Evolutionary conservation across 805 yeast genomes (phyloP).

Genomic region (Nakazawaea ernobii): DNA sequence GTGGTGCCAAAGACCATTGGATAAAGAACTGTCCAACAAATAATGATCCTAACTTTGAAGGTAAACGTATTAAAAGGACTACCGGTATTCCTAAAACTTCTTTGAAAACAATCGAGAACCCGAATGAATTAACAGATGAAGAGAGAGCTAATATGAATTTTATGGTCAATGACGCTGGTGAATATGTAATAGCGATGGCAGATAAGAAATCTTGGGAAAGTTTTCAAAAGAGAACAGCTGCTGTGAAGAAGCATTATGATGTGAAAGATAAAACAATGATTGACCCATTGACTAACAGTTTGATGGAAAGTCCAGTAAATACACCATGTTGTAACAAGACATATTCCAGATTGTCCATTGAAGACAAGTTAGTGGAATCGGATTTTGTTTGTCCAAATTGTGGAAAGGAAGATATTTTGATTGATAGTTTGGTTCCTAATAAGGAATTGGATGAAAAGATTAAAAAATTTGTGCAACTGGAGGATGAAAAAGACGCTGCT

Average conservation of each 20-base stretch:
- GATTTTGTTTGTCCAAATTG: slow-evolving; percentile 94
- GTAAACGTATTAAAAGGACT: slow-evolving; percentile 82
- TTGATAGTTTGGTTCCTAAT: slow-evolving; percentile 67
- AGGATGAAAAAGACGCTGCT: slow-evolving; percentile 14
- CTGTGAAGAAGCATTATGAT: slow-evolving; percentile 34
- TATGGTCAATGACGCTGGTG: slow-evolving; percentile 91
- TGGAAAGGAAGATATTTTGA: slow-evolving; percentile 60
- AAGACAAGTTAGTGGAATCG: slow-evolving; percentile 61
- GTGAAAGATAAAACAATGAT: slow-evolving; percentile 56
- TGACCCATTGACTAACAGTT: slow-evolving; percentile 65
- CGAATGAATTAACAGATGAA: slow-evolving; percentile 49
- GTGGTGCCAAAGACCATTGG: slow-evolving; percentile 93
- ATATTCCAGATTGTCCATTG: slow-evolving; percentile 58
- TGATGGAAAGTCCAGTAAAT: slow-evolving; percentile 66
- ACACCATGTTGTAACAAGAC: slow-evolving; percentile 64
- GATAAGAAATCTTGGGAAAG: slow-evolving; percentile 87
- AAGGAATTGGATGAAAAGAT: slow-evolving; percentile 53
- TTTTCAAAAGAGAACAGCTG: slow-evolving; percentile 59
- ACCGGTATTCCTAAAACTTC: slow-evolving; percentile 97
- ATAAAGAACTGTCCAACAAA: slow-evolving; percentile 94
- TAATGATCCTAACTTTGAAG: slow-evolving; percentile 90
- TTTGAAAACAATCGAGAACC: slow-evolving; percentile 79
- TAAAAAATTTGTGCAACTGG: slow-evolving; percentile 39
- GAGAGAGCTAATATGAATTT: slow-evolving; percentile 50
- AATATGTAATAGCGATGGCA: slow-evolving; percentile 93